A percentile compares a stretch with the other conserved stretches of the same genome.
phyloP scores from a whole-genome alignment of 192 early-diverging fungal species.

The Lobosporangium transversale region DNA sequence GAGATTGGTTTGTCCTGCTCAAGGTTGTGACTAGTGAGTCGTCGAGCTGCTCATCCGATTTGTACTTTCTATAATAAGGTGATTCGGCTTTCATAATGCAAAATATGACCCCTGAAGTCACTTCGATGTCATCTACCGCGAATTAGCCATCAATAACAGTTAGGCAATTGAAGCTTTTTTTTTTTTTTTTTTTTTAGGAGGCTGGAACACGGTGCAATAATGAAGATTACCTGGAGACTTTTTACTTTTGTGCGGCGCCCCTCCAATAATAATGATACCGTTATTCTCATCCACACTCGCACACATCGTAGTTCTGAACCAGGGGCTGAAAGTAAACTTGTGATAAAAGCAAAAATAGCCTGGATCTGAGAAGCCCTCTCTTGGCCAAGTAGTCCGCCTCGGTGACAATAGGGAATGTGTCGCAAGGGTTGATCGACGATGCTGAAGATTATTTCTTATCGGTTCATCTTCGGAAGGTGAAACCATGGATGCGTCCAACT shows the following conservation, averaged over 20 bases:
- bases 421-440: slow-evolving; percentile 33
- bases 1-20: background rate
- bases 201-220: background rate
- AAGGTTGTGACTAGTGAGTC: background rate
- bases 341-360: slow-evolving; percentile 61
- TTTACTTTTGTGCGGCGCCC: slow-evolving; percentile 32
- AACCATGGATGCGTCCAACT: background rate
- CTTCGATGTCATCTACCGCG: background rate
- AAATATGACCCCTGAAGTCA: slow-evolving; percentile 15
- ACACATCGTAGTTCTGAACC: slow-evolving; percentile 56
- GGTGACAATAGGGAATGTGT: slow-evolving; percentile 32
- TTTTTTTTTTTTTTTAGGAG: too few species aligned
- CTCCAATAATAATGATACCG: slow-evolving; percentile 58
- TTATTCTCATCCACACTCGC: slow-evolving; percentile 51
- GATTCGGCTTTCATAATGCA: slow-evolving; percentile 12
- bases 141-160: too few species aligned
- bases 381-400: slow-evolving; percentile 40
- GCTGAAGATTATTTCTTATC: slow-evolving; percentile 9
- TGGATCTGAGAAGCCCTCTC: slow-evolving; percentile 57
- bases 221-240: slow-evolving; percentile 9
- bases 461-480: slow-evolving; percentile 12
- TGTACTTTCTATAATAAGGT: slow-evolving; percentile 25
- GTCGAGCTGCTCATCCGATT: slow-evolving; percentile 8
- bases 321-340: slow-evolving; percentile 57
- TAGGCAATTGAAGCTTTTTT: background rate